phyloP scores from a whole-genome alignment of 2,329 filamentous ascomycete species.

The Monosporascus sp. region DNA sequence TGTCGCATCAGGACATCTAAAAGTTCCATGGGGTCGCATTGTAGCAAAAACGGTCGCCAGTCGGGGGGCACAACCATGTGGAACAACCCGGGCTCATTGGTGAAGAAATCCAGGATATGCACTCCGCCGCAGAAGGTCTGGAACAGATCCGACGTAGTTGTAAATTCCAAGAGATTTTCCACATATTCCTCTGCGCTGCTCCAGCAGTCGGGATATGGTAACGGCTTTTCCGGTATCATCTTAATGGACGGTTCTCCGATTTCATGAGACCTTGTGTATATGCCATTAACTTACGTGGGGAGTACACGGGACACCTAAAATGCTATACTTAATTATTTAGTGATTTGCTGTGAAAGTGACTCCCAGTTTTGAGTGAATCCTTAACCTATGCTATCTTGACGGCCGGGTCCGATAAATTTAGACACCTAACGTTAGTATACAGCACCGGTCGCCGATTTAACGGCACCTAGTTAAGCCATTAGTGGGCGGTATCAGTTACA shows the following conservation, averaged over 20 bases:
- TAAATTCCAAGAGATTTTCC: conserved; percentile 70
- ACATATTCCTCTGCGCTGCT: conserved; percentile 70
- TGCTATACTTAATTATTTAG: too few relatives aligned
- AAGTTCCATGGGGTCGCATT: conserved; percentile 66
- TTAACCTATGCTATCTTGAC: too few relatives aligned
- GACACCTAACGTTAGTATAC: neutral
- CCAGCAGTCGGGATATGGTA: conserved; percentile 71
- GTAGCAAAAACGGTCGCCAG: conserved; percentile 76
- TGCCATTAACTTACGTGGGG: neutral
- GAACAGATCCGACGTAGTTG: conserved; percentile 68
- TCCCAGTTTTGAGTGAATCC: too few relatives aligned
- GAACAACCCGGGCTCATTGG: conserved; percentile 77
- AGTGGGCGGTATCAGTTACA: neutral
- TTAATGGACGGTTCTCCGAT: too few relatives aligned
- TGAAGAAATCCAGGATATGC: conserved; percentile 95
- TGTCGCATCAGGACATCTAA: conserved; percentile 78
- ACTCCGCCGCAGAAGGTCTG: conserved; percentile 93
- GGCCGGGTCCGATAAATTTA: too few relatives aligned
- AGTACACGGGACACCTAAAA: neutral
- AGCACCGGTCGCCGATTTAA: conserved; percentile 18
- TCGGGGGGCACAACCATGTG: conserved; percentile 67
- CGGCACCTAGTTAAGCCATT: neutral
- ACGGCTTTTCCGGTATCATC: conserved; percentile 47
- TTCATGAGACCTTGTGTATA: too few relatives aligned
- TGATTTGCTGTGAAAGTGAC: too few relatives aligned